Percentiles rank a stretch among this genome's conserved stretches.
phyloP scores from a whole-genome alignment of 208 protist species.

The Endotrypanum monterogeii region DNA sequence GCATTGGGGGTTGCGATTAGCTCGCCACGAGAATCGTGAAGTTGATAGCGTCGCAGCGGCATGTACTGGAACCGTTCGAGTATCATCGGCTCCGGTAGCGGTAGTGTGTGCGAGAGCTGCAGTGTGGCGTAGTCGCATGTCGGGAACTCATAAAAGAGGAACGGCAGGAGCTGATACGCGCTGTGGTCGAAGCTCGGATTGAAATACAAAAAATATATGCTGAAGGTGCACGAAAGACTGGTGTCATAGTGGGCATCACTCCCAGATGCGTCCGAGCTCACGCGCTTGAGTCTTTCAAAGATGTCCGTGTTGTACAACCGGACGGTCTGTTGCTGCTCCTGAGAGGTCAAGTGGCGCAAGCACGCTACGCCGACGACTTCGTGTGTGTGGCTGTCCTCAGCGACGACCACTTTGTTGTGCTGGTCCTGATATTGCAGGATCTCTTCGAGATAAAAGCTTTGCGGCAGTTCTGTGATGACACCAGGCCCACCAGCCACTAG shows the following conservation, averaged over 20 bases:
- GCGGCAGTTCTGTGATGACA: conserved; percentile 72
- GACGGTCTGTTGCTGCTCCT: conserved; percentile 69
- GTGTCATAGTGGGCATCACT: conserved; percentile 18
- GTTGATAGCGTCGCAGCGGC: conserved; percentile 82
- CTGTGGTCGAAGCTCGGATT: conserved; percentile 68
- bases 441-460: conserved; percentile 88
- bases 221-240: conserved; percentile 16
- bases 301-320: conserved; percentile 78
- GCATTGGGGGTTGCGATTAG: conserved; percentile 59
- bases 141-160: conserved; percentile 79
- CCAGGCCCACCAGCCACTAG: conserved; percentile 58
- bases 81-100: conserved; percentile 72
- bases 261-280: conserved; percentile 21
- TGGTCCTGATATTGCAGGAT: conserved; percentile 82
- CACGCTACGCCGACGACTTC: conserved; percentile 82
- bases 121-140: conserved; percentile 75
- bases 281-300: conserved; percentile 58
- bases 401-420: conserved; percentile 77
- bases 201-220: conserved; percentile 87
- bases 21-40: conserved; percentile 69
- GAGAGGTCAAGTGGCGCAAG: conserved; percentile 42
- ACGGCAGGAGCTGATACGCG: conserved; percentile 63
- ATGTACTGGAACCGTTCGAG: conserved; percentile 74
- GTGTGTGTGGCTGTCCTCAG: conserved; percentile 77
- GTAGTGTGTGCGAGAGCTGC: conserved; percentile 63